Evolutionary conservation across 371 early-diverging fungal species (phyloP), one percentile per base, ranked within the genome.

Genomic region (Mortierella sp.): DNA sequence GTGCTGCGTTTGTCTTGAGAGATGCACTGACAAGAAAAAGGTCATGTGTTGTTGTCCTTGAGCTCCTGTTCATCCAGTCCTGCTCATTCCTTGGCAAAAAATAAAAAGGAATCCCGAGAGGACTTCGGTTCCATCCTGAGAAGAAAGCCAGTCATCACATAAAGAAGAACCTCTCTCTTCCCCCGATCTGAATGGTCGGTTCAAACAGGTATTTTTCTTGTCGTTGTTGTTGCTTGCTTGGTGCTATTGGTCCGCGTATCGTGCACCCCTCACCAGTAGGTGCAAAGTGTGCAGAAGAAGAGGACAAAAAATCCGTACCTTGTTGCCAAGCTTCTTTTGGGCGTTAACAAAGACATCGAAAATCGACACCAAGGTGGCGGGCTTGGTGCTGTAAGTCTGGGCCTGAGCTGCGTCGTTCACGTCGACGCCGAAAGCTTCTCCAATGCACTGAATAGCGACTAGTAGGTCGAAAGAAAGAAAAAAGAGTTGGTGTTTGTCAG

Each of bases 381-480:
- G 97, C 89, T 97, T 97, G 77, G 96, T 96, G 79, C 95, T 93
- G 76, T 94, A 94, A 31, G 89, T 87, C 71, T 88, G 82, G 72
- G 91, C 88, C 80, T 95, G 95, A 24, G 86, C 91, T 28, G 90
- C 89, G 86, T 98, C 96, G 53, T 88, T 88, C 72, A 90, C 75
- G 85, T 97, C 95, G 74, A 98, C 93, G 48, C 94, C 96, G 89
- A 98, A 98, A 43, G 97, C 97, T 78, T 98, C 98, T 75, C 95
- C 93, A 71, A 98, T 96, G 90, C 98, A 97, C 83, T 98, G 98
- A 88, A 96, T 95, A 80, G 98, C 98, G 70, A 98, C 94, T 93
- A 86, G 51, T 51, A n/a, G 5, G 37, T 54, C 31, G 31, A 64
- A 43, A 64, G 34, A 54, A 31, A 64, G 55, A 67, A 44, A 51